Percentiles rank a stretch among this genome's conserved stretches.
These are phyloP conservation scores for Ballota nigra DNA, from an alignment of 257 asterid genomes.

Conservation along the genomic window DNA sequence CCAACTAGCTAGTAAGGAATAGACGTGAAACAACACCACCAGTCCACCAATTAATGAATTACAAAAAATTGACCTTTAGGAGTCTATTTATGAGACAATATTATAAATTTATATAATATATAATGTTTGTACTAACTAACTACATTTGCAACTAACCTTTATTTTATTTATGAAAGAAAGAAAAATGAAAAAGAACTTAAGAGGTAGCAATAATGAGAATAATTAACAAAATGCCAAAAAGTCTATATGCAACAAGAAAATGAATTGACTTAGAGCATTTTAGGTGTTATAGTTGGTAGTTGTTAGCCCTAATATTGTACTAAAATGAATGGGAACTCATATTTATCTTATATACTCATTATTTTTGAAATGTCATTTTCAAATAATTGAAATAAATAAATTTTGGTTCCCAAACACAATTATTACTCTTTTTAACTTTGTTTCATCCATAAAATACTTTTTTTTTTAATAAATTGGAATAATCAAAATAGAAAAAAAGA, in stretches of 20 bases:
- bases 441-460: too few relatives aligned
- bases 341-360: neutral
- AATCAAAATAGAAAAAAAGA: too few relatives aligned
- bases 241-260: constrained; percentile 16
- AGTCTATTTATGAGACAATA: neutral
- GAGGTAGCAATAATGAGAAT: neutral
- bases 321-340: neutral
- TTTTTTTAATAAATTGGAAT: too few relatives aligned
- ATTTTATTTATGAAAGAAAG: neutral
- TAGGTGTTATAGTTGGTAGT: constrained; percentile 32
- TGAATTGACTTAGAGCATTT: constrained; percentile 6
- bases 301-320: constrained; percentile 12
- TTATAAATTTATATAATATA: neutral
- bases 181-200: neutral
- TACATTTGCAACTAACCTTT: neutral
- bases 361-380: constrained; percentile 22
- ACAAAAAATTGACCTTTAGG: neutral
- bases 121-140: constrained; percentile 11
- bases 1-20: neutral
- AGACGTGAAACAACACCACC: neutral
- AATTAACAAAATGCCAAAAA: neutral
- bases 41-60: neutral
- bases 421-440: neutral
- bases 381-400: constrained; percentile 1
- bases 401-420: neutral